These are phyloP conservation scores for Ascocoryne sarcoides DNA, from an alignment of 2,329 filamentous ascomycete genomes.

Conservation along the genomic window DNA sequence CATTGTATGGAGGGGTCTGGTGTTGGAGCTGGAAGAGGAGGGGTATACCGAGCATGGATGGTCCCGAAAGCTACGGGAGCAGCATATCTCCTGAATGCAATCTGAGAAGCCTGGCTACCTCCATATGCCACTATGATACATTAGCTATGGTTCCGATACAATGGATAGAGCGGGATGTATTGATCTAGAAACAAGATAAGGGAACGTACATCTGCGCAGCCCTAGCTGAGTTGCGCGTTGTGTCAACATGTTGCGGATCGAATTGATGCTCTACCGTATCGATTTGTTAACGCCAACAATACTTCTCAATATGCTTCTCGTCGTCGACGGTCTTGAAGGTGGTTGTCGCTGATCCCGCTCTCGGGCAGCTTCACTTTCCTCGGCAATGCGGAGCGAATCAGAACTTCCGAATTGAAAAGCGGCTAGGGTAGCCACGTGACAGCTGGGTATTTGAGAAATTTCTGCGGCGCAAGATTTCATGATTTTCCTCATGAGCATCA, in stretches of 20 bases:
- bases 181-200: slow-evolving; percentile 1
- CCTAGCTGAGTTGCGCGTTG: slow-evolving; percentile 36
- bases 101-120: slow-evolving; percentile 35
- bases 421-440: slow-evolving; percentile 1
- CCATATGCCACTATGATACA: slow-evolving; percentile 32
- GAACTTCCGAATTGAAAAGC: slow-evolving; percentile 3
- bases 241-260: slow-evolving; percentile 32
- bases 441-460: slow-evolving; percentile 9
- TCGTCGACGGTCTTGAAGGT: slow-evolving; percentile 19
- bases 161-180: slow-evolving; percentile 9
- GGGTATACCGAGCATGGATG: slow-evolving; percentile 39
- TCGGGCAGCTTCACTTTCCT: slow-evolving; percentile 8
- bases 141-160: slow-evolving; percentile 5
- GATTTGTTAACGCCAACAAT: slow-evolving; percentile 1
- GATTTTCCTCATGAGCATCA: slow-evolving; percentile 26
- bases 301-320: too few species aligned
- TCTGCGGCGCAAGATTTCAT: slow-evolving; percentile 7
- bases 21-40: not conserved
- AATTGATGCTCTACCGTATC: not conserved
- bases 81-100: slow-evolving; percentile 31
- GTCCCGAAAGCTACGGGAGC: slow-evolving; percentile 34
- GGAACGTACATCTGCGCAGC: slow-evolving; percentile 32
- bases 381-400: slow-evolving; percentile 14
- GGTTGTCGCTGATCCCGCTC: too few species aligned
- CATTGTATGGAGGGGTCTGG: not conserved